Conservation (phyloP, 352 stramenopile species). For the Blastocystis sp. region DNA sequence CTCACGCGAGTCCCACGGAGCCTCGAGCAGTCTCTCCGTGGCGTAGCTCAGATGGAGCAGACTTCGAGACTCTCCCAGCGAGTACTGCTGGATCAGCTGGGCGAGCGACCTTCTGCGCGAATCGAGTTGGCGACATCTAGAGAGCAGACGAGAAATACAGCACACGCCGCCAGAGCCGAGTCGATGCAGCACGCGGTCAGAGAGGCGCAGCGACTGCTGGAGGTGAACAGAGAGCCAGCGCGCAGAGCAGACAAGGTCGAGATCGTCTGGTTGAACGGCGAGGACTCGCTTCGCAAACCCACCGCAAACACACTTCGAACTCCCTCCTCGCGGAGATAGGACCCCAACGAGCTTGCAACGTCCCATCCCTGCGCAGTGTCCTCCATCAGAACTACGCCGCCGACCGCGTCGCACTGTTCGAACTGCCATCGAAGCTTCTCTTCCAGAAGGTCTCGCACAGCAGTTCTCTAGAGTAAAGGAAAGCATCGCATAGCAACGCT, state of each 20-base stretch:
- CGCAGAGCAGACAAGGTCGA: background rate
- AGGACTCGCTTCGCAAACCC: background rate
- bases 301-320: background rate
- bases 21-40: background rate
- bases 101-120: background rate
- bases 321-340: slow-evolving; percentile 1
- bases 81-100: background rate
- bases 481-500: background rate
- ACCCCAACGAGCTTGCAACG: background rate
- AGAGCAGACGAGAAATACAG: background rate
- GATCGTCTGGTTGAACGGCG: background rate
- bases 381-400: slow-evolving; percentile 5
- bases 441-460: background rate
- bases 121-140: background rate
- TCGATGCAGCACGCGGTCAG: slow-evolving; percentile 13
- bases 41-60: background rate
- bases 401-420: background rate
- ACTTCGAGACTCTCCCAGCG: background rate
- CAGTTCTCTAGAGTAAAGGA: background rate
- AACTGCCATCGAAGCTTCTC: slow-evolving; percentile 3
- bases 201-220: background rate
- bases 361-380: background rate
- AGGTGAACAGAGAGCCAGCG: background rate
- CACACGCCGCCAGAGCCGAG: background rate
- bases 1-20: background rate